These are phyloP conservation scores for Cryomyces antarcticus DNA, from an alignment of 495 filamentous ascomycete species.

Conservation along the genomic window DNA sequence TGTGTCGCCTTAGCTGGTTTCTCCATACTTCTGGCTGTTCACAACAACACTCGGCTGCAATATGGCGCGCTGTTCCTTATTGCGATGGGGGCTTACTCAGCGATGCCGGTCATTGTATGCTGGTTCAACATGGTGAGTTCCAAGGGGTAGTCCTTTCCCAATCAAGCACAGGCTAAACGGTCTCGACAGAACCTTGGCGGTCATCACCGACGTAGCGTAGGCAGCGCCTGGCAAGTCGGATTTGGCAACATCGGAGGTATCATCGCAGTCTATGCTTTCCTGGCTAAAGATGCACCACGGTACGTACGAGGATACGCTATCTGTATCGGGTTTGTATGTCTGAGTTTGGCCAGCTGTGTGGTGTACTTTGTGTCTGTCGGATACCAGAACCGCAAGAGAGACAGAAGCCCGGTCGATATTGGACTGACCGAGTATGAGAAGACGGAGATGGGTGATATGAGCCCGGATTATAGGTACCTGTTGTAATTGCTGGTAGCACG, in stretches of 20 bases:
- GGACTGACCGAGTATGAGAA: constrained; percentile 53
- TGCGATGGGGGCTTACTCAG: constrained; percentile 26
- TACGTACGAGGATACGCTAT: constrained; percentile 64
- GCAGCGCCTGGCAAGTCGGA: constrained; percentile 73
- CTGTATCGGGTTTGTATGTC: constrained; percentile 49
- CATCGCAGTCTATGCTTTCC: constrained; percentile 69
- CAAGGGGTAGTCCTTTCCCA: neutral
- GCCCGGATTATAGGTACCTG: constrained; percentile 40
- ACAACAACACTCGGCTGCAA: constrained; percentile 16
- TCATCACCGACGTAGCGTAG: constrained; percentile 66
- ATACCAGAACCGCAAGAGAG: constrained; percentile 45
- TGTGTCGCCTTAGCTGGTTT: constrained; percentile 25
- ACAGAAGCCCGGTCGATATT: constrained; percentile 27
- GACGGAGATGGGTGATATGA: constrained; percentile 49
- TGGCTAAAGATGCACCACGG: constrained; percentile 44
- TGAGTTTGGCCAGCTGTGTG: constrained; percentile 39
- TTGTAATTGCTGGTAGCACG: constrained; percentile 13
- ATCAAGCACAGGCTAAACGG: neutral
- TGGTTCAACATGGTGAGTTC: constrained; percentile 59
- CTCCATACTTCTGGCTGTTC: constrained; percentile 19
- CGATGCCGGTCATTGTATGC: constrained; percentile 71
- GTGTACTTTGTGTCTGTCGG: constrained; percentile 38
- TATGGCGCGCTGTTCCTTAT: constrained; percentile 23
- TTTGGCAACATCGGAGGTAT: constrained; percentile 95
- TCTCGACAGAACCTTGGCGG: constrained; percentile 44